Base-by-base conservation (phyloP, 306 rosid genomes). In the Quercus suber region DNA sequence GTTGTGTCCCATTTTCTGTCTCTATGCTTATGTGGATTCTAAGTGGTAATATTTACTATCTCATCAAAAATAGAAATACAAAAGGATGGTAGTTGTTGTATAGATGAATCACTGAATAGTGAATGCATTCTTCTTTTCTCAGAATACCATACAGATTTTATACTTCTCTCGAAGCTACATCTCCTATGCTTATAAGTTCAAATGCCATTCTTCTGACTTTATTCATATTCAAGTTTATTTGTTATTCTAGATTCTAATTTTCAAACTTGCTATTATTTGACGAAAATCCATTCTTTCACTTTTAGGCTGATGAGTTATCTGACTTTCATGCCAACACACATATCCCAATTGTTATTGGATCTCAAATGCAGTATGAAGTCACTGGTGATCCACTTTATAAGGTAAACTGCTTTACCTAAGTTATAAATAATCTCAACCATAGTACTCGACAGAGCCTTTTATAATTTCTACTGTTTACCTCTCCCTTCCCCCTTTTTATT, bases 311-410 rank as follows among this genome's bases (percentile, higher is more conserved):
- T 67, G 96, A 90, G 79, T 82, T 94, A 83, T 31, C 97, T 68
- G 84, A 84, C 73, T 80, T 88, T 80, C 98, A 94, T 74, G 73
- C 92, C 68, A 94, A 94, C 84, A 92, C 98, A 12, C 98, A 94
- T 86, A 88, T 94, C 21, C 98, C 98, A 72, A 2, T 94, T 76
- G 93, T 94, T 69, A 49, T 94, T 76, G 98, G 98, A 82, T 30
- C 96, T 86, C 98, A 94, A 89, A 69, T 73, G 91, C 96, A 97
- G 49, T 92, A 92, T 77, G 98, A 94, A 88, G 68, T 88, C 83
- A 87, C 93, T 1, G 98, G 98, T 6, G 98, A 94, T 82, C 96
- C 94, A 21, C 88, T 92, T 79, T 87, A 92, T 80, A 90, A 86
- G 96, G 98, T 41, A 41, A 41, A 41, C 45, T 41, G 12, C 2